phyloP scores from a whole-genome alignment of 164 flowering plant genomes.

The Euptelea pleiosperma region DNA sequence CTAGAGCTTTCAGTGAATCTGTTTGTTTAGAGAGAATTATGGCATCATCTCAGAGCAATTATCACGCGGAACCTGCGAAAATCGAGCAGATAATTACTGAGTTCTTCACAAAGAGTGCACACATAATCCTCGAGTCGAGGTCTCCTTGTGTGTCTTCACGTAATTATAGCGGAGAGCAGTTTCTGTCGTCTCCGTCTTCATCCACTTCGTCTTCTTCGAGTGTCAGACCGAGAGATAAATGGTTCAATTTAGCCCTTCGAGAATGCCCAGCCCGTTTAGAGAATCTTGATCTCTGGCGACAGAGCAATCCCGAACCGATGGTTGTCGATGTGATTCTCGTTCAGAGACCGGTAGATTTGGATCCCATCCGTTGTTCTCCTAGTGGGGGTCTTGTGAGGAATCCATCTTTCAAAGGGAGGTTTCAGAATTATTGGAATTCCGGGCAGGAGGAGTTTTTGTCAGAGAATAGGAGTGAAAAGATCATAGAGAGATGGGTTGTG shows the following conservation, averaged over 20 bases:
- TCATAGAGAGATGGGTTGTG: conserved; percentile 90
- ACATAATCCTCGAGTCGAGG: conserved; percentile 78
- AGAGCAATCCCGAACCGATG: conserved; percentile 69
- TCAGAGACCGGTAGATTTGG: conserved; percentile 40
- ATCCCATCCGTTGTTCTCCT: conserved; percentile 35
- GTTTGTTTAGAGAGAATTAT: conserved; percentile 8
- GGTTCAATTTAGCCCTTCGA: conserved; percentile 84
- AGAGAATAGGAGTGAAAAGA: conserved; percentile 49
- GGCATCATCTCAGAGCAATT: conserved; percentile 39
- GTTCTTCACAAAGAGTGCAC: conserved; percentile 75
- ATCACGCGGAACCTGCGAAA: conserved; percentile 61
- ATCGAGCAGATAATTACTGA: conserved; percentile 80
- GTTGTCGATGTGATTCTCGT: conserved; percentile 74
- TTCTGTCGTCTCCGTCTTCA: conserved; percentile 62
- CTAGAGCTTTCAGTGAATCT: too few relatives aligned
- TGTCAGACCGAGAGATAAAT: conserved; percentile 73
- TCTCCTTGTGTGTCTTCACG: conserved; percentile 64
- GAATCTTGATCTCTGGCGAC: conserved; percentile 75
- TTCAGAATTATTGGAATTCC: conserved; percentile 35
- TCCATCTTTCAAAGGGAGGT: conserved; percentile 34
- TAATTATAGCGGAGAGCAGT: conserved; percentile 69
- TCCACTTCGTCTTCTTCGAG: conserved; percentile 77
- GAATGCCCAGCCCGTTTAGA: conserved; percentile 84
- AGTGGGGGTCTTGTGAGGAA: conserved; percentile 34
- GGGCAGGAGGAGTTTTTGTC: conserved; percentile 43